Percentiles rank a stretch among this genome's conserved stretches.
phyloP scores from a whole-genome alignment of 1,284 basidiomycete species.

The Cryptococcus sp. region DNA sequence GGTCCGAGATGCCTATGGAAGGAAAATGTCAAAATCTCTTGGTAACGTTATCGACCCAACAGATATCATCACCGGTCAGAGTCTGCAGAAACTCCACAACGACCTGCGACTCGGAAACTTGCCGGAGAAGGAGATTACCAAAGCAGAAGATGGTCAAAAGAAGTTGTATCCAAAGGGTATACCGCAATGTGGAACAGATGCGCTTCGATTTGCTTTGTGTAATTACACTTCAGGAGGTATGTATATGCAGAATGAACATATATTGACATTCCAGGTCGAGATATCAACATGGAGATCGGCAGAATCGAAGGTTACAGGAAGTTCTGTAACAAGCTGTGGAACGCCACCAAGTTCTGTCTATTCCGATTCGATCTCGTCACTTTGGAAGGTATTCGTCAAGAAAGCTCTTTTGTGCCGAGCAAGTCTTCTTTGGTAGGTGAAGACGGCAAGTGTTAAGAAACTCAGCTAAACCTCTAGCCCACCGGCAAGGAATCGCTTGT shows the following conservation, averaged over 20 bases:
- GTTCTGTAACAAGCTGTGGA: constrained; percentile 99
- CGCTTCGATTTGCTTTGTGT: constrained; percentile 89
- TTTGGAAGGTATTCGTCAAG: constrained; percentile 41
- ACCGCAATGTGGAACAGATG: constrained; percentile 97
- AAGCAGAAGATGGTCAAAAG: constrained; percentile 93
- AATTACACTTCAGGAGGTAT: constrained; percentile 80
- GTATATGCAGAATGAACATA: constrained; percentile 12
- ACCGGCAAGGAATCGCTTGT: constrained; percentile 86
- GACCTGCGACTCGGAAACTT: constrained; percentile 89
- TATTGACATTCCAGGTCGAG: constrained; percentile 58
- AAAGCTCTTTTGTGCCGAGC: constrained; percentile 68
- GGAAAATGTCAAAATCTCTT: constrained; percentile 98
- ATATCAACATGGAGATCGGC: constrained; percentile 93
- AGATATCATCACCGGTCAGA: constrained; percentile 86
- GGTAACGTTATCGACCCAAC: constrained; percentile 98
- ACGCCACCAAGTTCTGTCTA: constrained; percentile 98
- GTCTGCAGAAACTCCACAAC: constrained; percentile 77
- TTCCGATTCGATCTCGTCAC: constrained; percentile 69
- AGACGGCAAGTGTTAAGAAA: background rate
- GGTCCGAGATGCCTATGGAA: constrained; percentile 96
- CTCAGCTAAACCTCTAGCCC: constrained; percentile 52
- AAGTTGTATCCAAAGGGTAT: constrained; percentile 99
- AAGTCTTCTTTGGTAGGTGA: constrained; percentile 59
- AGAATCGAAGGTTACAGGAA: constrained; percentile 99
- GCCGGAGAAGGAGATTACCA: constrained; percentile 86